These are phyloP conservation scores for Picea mariana DNA, from an alignment of 83 land plant species.

Conservation along the genomic window DNA sequence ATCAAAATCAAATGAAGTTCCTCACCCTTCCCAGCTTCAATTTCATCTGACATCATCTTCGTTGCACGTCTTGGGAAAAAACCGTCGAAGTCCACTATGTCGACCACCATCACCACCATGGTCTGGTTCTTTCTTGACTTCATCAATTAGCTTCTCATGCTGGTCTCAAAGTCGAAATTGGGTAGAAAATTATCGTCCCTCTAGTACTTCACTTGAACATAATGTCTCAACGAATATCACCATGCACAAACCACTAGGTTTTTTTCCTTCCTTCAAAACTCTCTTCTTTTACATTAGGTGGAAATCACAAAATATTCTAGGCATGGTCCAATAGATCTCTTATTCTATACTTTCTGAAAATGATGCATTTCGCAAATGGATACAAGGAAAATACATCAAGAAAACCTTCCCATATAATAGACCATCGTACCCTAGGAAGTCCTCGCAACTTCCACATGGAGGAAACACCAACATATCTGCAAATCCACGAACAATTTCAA, in stretches of 20 bases:
- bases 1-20: slow-evolving; percentile 28
- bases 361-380: no score
- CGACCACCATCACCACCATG: slow-evolving; percentile 75
- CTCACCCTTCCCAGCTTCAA: slow-evolving; percentile 70
- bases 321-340: no score
- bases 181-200: slow-evolving; percentile 79
- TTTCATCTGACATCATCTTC: slow-evolving; percentile 58
- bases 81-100: slow-evolving; percentile 88
- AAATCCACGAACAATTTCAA: no score
- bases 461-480: no score
- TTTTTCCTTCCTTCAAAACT: background rate
- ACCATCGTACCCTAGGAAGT: no score
- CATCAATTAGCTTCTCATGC: slow-evolving; percentile 54
- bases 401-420: no score
- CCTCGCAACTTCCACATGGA: no score
- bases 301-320: no score
- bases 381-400: no score
- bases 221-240: slow-evolving; percentile 80
- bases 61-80: slow-evolving; percentile 84
- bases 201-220: slow-evolving; percentile 82
- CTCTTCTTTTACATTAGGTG: slow-evolving; percentile 2
- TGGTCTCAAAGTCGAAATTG: slow-evolving; percentile 84
- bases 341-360: no score
- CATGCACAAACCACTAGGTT: slow-evolving; percentile 83
- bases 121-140: slow-evolving; percentile 55